phyloP scores from a whole-genome alignment of 208 protist genomes.

The Trypanosoma congolense region DNA sequence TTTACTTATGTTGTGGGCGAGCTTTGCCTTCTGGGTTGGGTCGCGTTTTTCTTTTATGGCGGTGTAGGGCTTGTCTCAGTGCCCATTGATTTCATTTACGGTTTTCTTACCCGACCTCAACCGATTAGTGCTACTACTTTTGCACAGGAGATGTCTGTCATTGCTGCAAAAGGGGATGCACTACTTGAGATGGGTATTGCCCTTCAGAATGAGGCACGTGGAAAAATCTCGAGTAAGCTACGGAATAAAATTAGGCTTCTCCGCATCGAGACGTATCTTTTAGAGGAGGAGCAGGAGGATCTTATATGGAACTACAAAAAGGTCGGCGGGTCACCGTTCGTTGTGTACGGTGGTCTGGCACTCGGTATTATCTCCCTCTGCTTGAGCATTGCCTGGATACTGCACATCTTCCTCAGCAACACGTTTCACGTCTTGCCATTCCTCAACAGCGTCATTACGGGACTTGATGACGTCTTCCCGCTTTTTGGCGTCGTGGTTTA shows the following conservation, averaged over 20 bases:
- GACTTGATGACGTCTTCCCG: constrained; percentile 43
- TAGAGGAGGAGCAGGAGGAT: constrained; percentile 26
- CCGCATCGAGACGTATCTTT: constrained; percentile 23
- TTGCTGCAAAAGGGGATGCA: constrained; percentile 31
- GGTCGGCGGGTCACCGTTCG: constrained; percentile 21
- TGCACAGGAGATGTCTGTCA: constrained; percentile 53
- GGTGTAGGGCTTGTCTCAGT: constrained; percentile 89
- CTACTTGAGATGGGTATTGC: constrained; percentile 29
- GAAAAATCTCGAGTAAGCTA: constrained; percentile 4
- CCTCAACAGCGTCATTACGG: constrained; percentile 42
- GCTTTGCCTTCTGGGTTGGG: constrained; percentile 79
- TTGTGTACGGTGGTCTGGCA: constrained; percentile 18
- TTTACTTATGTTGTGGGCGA: constrained; percentile 82
- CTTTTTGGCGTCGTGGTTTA: constrained; percentile 63
- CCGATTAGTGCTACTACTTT: constrained; percentile 48
- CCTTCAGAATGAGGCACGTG: constrained; percentile 5
- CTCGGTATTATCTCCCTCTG: constrained; percentile 26
- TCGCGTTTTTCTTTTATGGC: constrained; percentile 91
- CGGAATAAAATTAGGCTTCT: constrained; percentile 27
- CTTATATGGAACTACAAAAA: constrained; percentile 24
- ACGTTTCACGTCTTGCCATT: constrained; percentile 32
- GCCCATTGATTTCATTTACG: constrained; percentile 82
- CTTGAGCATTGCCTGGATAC: constrained; percentile 39
- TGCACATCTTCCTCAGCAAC: constrained; percentile 65
- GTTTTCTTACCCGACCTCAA: constrained; percentile 51